Conservation (phyloP, 129 eudicot species). For the Glebionis coronaria region DNA sequence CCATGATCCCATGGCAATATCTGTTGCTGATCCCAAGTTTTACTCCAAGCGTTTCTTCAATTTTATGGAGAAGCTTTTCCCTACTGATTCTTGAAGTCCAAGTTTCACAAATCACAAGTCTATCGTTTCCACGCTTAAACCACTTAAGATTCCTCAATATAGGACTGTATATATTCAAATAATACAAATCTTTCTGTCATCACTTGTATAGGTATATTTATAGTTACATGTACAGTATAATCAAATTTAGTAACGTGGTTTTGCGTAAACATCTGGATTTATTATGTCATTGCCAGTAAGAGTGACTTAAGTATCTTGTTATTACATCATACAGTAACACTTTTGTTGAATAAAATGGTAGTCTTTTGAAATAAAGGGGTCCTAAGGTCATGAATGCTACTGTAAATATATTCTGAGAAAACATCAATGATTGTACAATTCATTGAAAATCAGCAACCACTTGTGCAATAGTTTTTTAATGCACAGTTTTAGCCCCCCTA, state of each 20-base stretch:
- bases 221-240: neutral
- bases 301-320: neutral
- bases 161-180: neutral
- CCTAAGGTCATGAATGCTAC: constrained; percentile 16
- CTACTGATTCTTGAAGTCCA: neutral
- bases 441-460: constrained; percentile 27
- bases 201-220: neutral
- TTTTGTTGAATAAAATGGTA: constrained; percentile 6
- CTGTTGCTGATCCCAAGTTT: constrained; percentile 33
- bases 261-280: neutral
- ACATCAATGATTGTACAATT: constrained; percentile 32
- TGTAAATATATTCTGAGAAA: constrained; percentile 15
- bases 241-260: neutral
- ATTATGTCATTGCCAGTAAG: neutral
- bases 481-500: constrained; percentile 21
- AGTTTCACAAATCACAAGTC: no score
- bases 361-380: constrained; percentile 10
- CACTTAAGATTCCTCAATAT: neutral
- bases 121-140: neutral
- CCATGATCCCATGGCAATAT: constrained; percentile 48
- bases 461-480: constrained; percentile 19
- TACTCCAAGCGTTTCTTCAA: constrained; percentile 33
- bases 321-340: constrained; percentile 9
- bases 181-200: neutral
- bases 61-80: constrained; percentile 2